These are phyloP conservation scores for Ilyonectria mors-panacis DNA, from an alignment of 2,329 filamentous ascomycete genomes.

Conservation along the genomic window DNA sequence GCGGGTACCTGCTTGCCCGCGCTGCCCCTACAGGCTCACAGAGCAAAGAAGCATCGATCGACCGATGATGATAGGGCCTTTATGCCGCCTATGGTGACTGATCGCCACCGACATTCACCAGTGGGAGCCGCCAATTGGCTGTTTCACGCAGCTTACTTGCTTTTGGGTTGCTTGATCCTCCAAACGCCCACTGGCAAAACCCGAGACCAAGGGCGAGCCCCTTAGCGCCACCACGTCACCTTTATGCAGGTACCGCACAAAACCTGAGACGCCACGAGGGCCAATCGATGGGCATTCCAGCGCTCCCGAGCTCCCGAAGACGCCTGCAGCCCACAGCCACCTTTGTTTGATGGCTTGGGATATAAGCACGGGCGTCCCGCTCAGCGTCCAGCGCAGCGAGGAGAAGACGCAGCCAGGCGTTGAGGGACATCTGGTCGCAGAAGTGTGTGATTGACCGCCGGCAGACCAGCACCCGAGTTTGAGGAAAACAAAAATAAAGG, in stretches of 20 bases:
- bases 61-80: not conserved
- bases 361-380: constrained; percentile 4
- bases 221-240: constrained; percentile 42
- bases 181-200: not conserved
- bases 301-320: constrained; percentile 34
- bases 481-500: constrained; percentile 3
- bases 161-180: not conserved
- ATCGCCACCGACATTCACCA: not conserved
- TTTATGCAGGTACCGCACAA: constrained; percentile 48
- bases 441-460: constrained; percentile 5
- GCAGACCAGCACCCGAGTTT: not conserved
- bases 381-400: constrained; percentile 4
- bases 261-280: constrained; percentile 52
- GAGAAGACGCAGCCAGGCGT: constrained; percentile 22
- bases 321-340: constrained; percentile 39
- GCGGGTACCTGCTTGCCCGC: not conserved
- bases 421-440: not conserved
- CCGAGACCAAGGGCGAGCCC: not conserved
- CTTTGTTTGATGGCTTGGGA: constrained; percentile 24
- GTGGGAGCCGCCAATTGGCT: not conserved
- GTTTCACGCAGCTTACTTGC: not conserved
- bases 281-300: constrained; percentile 48
- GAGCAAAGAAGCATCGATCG: not conserved
- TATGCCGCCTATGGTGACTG: not conserved
- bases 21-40: not conserved